Conservation (phyloP, 2,329 filamentous ascomycete genomes). For the Cladophialophora psammophila region DNA sequence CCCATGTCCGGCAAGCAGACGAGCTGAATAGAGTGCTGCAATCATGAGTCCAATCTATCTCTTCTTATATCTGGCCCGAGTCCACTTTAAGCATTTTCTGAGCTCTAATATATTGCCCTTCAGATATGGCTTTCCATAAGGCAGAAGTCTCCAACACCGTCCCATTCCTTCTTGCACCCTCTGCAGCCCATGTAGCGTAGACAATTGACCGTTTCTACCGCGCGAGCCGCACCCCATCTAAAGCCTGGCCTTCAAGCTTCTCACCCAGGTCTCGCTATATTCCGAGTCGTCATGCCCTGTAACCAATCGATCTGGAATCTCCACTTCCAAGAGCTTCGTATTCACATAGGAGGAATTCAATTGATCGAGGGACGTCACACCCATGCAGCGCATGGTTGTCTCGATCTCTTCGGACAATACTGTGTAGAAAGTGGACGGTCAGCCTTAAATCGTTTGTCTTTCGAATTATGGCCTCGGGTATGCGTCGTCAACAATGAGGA, state of each 20-base stretch:
- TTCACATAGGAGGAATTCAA: conserved; percentile 53
- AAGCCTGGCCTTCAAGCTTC: conserved; percentile 5
- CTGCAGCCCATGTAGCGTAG: not conserved
- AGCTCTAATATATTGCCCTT: too few species aligned
- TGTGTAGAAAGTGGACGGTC: not conserved
- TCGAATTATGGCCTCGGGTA: not conserved
- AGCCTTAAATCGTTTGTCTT: not conserved
- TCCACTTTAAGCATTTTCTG: too few species aligned
- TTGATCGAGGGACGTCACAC: conserved; percentile 54
- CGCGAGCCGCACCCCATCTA: not conserved
- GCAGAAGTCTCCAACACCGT: too few species aligned
- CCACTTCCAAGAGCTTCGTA: conserved; percentile 47
- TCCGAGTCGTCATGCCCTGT: conserved; percentile 2
- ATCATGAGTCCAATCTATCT: too few species aligned
- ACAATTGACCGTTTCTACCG: too few species aligned
- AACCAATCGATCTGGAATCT: conserved; percentile 39
- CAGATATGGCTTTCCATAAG: too few species aligned
- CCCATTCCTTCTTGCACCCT: too few species aligned
- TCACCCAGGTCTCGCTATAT: conserved; percentile 13
- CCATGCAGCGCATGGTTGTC: conserved; percentile 56
- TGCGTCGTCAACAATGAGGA: not conserved
- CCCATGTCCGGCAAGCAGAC: too few species aligned
- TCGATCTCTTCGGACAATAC: conserved; percentile 52
- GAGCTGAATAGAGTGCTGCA: too few species aligned
- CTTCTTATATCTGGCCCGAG: too few species aligned